Percentiles rank a stretch among this genome's conserved stretches.
phyloP scores from a whole-genome alignment of 164 flowering plant species.

The Vitis riparia region DNA sequence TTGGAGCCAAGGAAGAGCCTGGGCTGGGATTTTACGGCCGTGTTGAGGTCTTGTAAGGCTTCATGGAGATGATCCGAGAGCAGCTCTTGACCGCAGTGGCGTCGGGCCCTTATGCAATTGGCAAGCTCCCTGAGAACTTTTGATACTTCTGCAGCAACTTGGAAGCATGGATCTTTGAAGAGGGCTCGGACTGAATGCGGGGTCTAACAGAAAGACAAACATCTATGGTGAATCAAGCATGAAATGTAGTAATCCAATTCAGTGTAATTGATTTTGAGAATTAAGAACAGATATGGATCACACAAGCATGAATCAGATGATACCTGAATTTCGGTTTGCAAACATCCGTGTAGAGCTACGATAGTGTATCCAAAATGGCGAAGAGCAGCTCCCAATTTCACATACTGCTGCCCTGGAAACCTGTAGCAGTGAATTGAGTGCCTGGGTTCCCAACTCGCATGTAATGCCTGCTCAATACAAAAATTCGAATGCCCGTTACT shows the following conservation, averaged over 20 bases:
- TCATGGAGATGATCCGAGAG: constrained; percentile 78
- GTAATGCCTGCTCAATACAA: constrained; percentile 55
- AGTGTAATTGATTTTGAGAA: no score
- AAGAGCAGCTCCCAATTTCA: constrained; percentile 71
- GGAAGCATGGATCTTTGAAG: constrained; percentile 69
- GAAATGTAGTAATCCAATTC: no score
- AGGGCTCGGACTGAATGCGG: constrained; percentile 61
- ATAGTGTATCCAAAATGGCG: constrained; percentile 83
- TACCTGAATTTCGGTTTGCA: constrained; percentile 90
- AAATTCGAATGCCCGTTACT: background rate
- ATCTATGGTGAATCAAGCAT: no score
- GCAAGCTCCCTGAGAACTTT: constrained; percentile 70
- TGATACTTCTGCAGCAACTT: constrained; percentile 66
- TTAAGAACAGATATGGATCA: background rate
- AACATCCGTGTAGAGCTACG: constrained; percentile 87
- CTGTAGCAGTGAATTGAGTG: constrained; percentile 62
- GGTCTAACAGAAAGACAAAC: constrained; percentile 36
- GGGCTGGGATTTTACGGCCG: constrained; percentile 80
- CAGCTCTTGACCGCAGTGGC: constrained; percentile 56
- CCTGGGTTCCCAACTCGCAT: constrained; percentile 99
- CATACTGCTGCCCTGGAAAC: constrained; percentile 86
- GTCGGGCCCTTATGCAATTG: constrained; percentile 56
- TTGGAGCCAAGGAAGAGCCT: constrained; percentile 69
- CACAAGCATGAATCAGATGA: background rate
- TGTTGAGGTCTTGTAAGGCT: constrained; percentile 74